Evolutionary conservation across 2,329 filamentous ascomycete genomes (phyloP).

Genomic region (Ophioceras dolichostomum): DNA sequence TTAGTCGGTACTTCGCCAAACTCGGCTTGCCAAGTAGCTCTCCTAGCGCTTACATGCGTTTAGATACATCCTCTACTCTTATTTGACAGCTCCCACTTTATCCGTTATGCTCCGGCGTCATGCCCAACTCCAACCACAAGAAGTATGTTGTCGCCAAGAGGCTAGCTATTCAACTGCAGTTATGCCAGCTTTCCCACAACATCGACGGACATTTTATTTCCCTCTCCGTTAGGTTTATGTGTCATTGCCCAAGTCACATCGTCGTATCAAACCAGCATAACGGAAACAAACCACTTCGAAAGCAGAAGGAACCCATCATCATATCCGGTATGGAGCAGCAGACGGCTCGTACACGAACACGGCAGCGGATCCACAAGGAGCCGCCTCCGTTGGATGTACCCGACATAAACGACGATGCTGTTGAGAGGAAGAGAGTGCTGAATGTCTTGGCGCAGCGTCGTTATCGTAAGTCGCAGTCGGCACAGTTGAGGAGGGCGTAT

Average conservation of each 20-base stretch:
- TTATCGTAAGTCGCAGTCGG: slow-evolving; percentile 27
- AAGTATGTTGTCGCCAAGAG: no score
- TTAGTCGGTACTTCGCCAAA: not conserved
- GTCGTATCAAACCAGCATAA: no score
- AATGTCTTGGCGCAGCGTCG: slow-evolving; percentile 42
- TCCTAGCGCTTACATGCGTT: no score
- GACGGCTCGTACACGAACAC: slow-evolving; percentile 9
- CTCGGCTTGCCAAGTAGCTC: no score
- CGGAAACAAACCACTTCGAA: no score
- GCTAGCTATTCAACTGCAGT: no score
- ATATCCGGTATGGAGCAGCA: not conserved
- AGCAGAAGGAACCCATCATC: slow-evolving; percentile 1
- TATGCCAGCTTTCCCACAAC: no score
- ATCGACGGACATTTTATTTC: no score
- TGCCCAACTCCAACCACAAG: not conserved
- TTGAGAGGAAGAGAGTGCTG: slow-evolving; percentile 38
- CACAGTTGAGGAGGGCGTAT: no score
- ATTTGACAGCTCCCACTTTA: not conserved
- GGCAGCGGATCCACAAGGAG: slow-evolving; percentile 27
- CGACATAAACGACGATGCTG: slow-evolving; percentile 34
- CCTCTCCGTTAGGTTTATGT: not conserved
- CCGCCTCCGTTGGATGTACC: slow-evolving; percentile 29
- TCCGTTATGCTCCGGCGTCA: slow-evolving; percentile 1
- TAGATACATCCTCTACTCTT: no score
- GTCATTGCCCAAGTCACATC: not conserved